These are phyloP conservation scores for Cucurbitaria berberidis DNA, from an alignment of 2,329 filamentous ascomycete species.

Conservation along the genomic window DNA sequence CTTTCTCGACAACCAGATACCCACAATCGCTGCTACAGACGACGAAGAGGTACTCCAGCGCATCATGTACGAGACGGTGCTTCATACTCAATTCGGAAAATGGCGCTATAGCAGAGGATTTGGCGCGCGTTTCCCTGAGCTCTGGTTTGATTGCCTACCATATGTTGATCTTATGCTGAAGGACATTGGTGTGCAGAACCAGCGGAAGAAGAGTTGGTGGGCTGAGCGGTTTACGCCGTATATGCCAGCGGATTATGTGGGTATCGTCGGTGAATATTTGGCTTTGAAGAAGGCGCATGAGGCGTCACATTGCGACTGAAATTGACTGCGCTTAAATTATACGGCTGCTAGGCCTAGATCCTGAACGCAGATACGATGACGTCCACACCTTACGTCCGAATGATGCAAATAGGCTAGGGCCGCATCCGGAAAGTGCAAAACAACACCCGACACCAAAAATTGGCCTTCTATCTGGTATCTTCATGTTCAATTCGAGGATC, in stretches of 20 bases:
- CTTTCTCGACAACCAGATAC: slow-evolving; percentile 63
- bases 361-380: no score
- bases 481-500: background rate
- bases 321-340: background rate
- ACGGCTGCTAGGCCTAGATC: no score
- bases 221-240: slow-evolving; percentile 29
- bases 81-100: slow-evolving; percentile 40
- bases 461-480: no score
- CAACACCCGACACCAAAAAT: no score
- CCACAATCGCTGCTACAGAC: background rate
- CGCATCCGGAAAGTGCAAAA: no score
- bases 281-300: background rate
- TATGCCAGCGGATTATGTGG: slow-evolving; percentile 31
- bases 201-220: slow-evolving; percentile 26
- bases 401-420: no score
- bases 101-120: slow-evolving; percentile 41
- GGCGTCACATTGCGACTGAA: background rate
- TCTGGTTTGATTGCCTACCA: slow-evolving; percentile 37
- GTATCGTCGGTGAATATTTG: slow-evolving; percentile 29
- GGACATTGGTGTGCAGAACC: slow-evolving; percentile 27
- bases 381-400: no score
- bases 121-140: slow-evolving; percentile 36
- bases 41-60: slow-evolving; percentile 4
- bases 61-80: slow-evolving; percentile 33
- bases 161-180: slow-evolving; percentile 34